phyloP scores from a whole-genome alignment of 371 early-diverging fungal genomes.

The Blakeslea trispora region DNA sequence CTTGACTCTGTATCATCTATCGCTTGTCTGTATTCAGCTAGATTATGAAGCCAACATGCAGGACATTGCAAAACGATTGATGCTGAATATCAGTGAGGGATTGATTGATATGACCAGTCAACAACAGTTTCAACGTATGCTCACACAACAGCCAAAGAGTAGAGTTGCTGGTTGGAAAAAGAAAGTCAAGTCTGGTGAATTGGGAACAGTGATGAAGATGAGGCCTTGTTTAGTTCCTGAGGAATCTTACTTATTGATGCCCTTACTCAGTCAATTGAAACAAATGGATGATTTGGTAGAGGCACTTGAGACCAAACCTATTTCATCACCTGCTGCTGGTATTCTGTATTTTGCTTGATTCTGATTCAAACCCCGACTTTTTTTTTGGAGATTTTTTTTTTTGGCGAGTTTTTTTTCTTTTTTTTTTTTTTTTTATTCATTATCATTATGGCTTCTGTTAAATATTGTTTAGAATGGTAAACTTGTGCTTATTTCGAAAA shows the following conservation, averaged over 20 bases:
- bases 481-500: not conserved
- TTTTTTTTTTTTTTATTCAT: constrained; percentile 3
- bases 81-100: constrained; percentile 20
- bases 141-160: constrained; percentile 15
- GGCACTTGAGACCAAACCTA: too few species aligned
- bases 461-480: constrained; percentile 78
- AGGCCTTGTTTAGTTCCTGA: constrained; percentile 6
- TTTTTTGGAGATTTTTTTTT: too few species aligned
- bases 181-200: not conserved
- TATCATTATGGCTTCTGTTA: constrained; percentile 64
- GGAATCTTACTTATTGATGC: constrained; percentile 4
- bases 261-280: not conserved
- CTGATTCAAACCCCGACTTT: too few species aligned
- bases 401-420: not conserved
- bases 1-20: constrained; percentile 15
- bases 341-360: too few species aligned
- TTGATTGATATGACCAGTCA: constrained; percentile 13
- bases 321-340: too few species aligned
- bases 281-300: too few species aligned
- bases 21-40: not conserved
- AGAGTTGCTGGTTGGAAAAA: constrained; percentile 17
- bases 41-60: not conserved
- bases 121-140: constrained; percentile 10
- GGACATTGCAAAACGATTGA: not conserved
- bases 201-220: not conserved